A percentile compares a stretch with the other conserved stretches of the same genome.
Evolutionary conservation across 495 filamentous ascomycete genomes (phyloP).

Genomic region (Lichina pygmaea): DNA sequence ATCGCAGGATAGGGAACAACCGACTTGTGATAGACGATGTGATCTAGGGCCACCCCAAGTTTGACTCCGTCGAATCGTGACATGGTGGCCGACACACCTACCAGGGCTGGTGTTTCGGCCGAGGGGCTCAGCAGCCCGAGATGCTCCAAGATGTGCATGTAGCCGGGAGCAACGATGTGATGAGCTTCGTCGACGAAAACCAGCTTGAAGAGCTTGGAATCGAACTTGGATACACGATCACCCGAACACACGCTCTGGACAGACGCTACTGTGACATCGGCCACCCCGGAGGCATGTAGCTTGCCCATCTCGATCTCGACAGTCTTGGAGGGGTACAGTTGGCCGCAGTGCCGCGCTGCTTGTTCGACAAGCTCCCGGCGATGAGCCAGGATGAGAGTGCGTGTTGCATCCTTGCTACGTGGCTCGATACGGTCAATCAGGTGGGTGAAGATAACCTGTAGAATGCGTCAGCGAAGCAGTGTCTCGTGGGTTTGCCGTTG

Average conservation of each 20-base stretch:
- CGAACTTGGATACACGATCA: slow-evolving; percentile 54
- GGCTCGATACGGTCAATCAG: slow-evolving; percentile 55
- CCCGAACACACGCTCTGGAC: slow-evolving; percentile 50
- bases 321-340: slow-evolving; percentile 48
- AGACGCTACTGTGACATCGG: slow-evolving; percentile 90
- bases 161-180: slow-evolving; percentile 70
- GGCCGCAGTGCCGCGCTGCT: slow-evolving; percentile 55
- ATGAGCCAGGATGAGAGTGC: slow-evolving; percentile 81
- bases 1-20: slow-evolving; percentile 1
- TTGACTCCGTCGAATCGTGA: slow-evolving; percentile 72
- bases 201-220: slow-evolving; percentile 60
- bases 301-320: slow-evolving; percentile 83
- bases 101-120: slow-evolving; percentile 32
- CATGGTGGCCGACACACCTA: slow-evolving; percentile 86
- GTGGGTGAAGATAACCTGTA: slow-evolving; percentile 80
- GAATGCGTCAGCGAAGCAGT: background rate
- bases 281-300: slow-evolving; percentile 39
- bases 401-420: slow-evolving; percentile 27
- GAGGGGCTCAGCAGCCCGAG: slow-evolving; percentile 34
- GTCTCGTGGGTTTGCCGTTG: background rate
- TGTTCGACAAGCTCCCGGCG: slow-evolving; percentile 89
- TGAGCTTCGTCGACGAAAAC: slow-evolving; percentile 95
- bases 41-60: slow-evolving; percentile 69
- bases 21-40: slow-evolving; percentile 82
- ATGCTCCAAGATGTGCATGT: slow-evolving; percentile 42